Evolutionary conservation across 345 rosid genomes (phyloP), one percentile per base, ranked within the genome.

Genomic region (Bruguiera sexangula): DNA sequence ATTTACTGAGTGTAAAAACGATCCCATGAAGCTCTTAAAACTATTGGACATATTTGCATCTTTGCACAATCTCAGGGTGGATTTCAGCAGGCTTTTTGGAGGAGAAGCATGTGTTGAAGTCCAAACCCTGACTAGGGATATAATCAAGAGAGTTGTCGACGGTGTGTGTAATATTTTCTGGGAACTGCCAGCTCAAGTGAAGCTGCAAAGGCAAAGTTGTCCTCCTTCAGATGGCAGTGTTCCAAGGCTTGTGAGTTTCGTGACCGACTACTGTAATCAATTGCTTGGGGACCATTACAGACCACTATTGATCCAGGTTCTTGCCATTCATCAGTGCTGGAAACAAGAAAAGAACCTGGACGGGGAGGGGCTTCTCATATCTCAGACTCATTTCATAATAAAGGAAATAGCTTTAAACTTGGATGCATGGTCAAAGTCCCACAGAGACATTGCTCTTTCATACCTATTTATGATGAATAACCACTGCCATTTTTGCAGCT

Each of bases 401-500:
- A 87, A 83, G 73, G 89, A 89, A 81, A 78, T 85, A 20, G 86
- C 88, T 24, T 64, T 89, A 39, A 91, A 91, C 65, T 57, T 91
- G 37, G 97, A 94, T 72, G 66, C 84, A 1, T 89, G 91, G 96
- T 85, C 98, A 11, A 87, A 85, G 77, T 67, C 82, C 34, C 82
- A 79, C 56, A 56, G 70, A 15, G 83, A 85, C 59, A 57, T 70
- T 1, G 19, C 76, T 8, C 78, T 88, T 32, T 87, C 93, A 60
- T 89, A 79, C 77, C 73, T 94, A 69, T 94, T 89, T 76, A 91
- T 94, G 93, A 89, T 89, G 95, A 91, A 89, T 66, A 94, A 88
- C 70, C 97, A 89, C 66, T 39, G 73, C 69, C 88, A 91, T 71
- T 89, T 94, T 74, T 37, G 74, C 79, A 63, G 71, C 24, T 77